Conservation (phyloP, 768 basidiomycete species). For the Naganishia kalamii region DNA sequence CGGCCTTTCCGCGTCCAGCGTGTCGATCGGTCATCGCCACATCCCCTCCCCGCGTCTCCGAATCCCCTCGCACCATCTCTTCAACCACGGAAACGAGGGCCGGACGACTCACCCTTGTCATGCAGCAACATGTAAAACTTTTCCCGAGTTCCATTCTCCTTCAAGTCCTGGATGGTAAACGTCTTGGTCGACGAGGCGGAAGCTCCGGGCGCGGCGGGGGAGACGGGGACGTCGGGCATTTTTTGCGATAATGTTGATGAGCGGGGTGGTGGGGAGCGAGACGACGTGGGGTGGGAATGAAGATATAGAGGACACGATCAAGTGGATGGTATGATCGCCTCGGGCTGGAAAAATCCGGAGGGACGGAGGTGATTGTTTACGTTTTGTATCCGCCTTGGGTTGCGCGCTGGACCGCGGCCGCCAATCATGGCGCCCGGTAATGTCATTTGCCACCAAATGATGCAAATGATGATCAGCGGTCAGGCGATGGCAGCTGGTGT, state of each 20-base stretch:
- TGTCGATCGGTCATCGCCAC: too few relatives aligned
- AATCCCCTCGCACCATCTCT: neutral
- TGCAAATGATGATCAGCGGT: too few relatives aligned
- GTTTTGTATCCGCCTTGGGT: neutral
- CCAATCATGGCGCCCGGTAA: neutral
- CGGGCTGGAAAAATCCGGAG: neutral
- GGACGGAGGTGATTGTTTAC: neutral
- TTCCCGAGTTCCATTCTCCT: constrained; percentile 66
- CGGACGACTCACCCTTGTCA: constrained; percentile 61
- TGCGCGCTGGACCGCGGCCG: constrained; percentile 1
- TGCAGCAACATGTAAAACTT: constrained; percentile 74
- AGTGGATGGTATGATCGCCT: neutral
- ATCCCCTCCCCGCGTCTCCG: neutral
- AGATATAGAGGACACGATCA: neutral
- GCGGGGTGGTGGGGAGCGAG: neutral
- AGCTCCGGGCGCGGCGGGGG: constrained; percentile 4
- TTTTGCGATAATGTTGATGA: neutral
- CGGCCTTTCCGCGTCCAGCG: too few relatives aligned
- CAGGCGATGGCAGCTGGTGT: too few relatives aligned
- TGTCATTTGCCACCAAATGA: neutral
- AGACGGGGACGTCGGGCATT: constrained; percentile 15
- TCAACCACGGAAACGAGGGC: neutral
- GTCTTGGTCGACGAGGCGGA: constrained; percentile 23
- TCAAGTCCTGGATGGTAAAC: constrained; percentile 61
- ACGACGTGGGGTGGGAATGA: neutral